Base-by-base conservation (phyloP, 345 rosid genomes). In the Hibiscus mutabilis region DNA sequence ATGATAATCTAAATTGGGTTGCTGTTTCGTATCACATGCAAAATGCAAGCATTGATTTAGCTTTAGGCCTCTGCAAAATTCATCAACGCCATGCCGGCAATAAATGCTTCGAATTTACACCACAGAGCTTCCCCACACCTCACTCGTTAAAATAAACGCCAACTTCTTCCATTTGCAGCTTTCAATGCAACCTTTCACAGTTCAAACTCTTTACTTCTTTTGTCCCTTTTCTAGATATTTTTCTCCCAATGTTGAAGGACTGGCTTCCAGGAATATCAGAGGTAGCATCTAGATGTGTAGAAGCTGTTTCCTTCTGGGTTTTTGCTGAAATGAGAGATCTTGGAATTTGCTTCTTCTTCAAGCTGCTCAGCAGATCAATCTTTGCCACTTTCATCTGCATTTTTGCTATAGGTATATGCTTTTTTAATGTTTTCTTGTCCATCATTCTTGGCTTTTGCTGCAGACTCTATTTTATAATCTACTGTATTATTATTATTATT, bases 401-500 rank as follows among this genome's bases (percentile, higher is more conserved):
- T 74, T 60, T 90, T 79, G 91, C 91, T 31, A 56, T 84, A n/a
- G 92, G 97, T 90, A 73, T 37, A 19, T 19, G 52, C 10, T 51
- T 60, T 60, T 31, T 31, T 31, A 31, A 31, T 31, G 33, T 29
- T 4, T 31, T 31, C 4, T 49, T 15, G 2, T 2, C 9, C 42
- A 6, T 35, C 42, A 6, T 6, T 6, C 42, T 35, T 35, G 42
- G 42, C 10, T 37, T 35, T 37, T 37, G 42, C 42, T 37, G 42
- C 42, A 37, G 42, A 37, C 1, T 37, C 9, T 35, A 29, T 29
- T 29, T 29, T 29, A 29, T 29, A 29, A 29, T 29, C 35, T 31
- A 6, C 0, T 31, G 35, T 31, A n/a, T n/a, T n/a, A n/a, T n/a
- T n/a, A 25, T 25, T 25, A 25, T 42, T 42, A 42, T 42, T 9